Conservation (phyloP, 179 eudicot species). For the Silene noctiflora region DNA sequence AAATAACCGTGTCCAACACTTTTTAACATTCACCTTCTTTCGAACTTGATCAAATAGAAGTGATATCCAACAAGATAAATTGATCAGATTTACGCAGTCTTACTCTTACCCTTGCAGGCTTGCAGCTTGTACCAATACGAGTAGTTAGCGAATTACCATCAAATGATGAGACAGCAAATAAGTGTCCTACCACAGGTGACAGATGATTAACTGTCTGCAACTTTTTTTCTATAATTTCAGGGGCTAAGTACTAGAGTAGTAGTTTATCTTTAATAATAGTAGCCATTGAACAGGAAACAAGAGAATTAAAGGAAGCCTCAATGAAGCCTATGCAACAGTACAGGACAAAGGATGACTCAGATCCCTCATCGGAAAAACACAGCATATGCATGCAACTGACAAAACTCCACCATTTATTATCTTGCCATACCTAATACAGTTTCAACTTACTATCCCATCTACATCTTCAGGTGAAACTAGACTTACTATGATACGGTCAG, state of each 20-base stretch:
- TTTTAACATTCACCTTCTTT: neutral
- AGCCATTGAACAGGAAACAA: neutral
- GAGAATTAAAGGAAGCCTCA: constrained; percentile 16
- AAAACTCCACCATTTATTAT: constrained; percentile 15
- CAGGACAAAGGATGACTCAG: constrained; percentile 27
- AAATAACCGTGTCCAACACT: too few species aligned
- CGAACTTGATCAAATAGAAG: neutral
- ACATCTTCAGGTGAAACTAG: neutral
- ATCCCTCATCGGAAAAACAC: constrained; percentile 22
- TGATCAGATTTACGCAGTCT: neutral
- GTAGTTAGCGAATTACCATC: constrained; percentile 14
- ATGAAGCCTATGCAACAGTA: neutral
- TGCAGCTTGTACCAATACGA: neutral
- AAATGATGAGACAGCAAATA: constrained; percentile 18
- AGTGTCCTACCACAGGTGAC: constrained; percentile 17
- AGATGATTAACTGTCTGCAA: constrained; percentile 1
- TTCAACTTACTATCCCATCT: neutral
- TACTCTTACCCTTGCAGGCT: too few species aligned
- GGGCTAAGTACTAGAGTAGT: neutral
- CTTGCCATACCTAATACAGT: constrained; percentile 2
- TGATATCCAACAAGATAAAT: neutral
- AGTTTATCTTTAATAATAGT: constrained; percentile 4
- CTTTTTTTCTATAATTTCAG: neutral
- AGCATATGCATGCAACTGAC: constrained; percentile 28
- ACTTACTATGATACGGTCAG: neutral